These are phyloP conservation scores for Stropharia rugosoannulata DNA, from an alignment of 768 basidiomycete genomes.

Conservation along the genomic window DNA sequence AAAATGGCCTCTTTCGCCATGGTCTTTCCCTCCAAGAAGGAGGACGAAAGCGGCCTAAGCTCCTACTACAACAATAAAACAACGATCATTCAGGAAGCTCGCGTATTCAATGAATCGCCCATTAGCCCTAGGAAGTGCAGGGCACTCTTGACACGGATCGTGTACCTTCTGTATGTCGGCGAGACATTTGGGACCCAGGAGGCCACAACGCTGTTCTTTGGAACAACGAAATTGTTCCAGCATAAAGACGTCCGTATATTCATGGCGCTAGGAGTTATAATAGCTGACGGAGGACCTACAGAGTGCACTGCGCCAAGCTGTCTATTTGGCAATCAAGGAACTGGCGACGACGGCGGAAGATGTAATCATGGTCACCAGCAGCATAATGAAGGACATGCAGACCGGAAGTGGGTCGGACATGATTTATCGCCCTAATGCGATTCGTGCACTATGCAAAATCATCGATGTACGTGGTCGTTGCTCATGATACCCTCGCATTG, in stretches of 20 bases:
- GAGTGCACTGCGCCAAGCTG: slow-evolving; percentile 95
- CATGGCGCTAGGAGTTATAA: background rate
- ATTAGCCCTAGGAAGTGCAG: slow-evolving; percentile 98
- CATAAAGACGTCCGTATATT: slow-evolving; percentile 88
- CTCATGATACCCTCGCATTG: background rate
- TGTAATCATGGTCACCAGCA: slow-evolving; percentile 99
- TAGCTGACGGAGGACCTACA: slow-evolving; percentile 29
- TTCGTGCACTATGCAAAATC: slow-evolving; percentile 92
- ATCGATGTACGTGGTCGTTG: slow-evolving; percentile 77
- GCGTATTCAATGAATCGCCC: slow-evolving; percentile 98
- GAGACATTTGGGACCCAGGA: slow-evolving; percentile 95
- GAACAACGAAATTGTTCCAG: slow-evolving; percentile 98
- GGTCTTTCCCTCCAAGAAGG: slow-evolving; percentile 90
- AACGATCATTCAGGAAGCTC: slow-evolving; percentile 96
- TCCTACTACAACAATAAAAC: slow-evolving; percentile 97
- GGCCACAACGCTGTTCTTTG: slow-evolving; percentile 97
- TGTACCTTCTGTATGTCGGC: slow-evolving; percentile 94
- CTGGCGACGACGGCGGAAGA: slow-evolving; percentile 94
- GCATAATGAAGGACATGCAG: slow-evolving; percentile 99
- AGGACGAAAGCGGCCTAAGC: slow-evolving; percentile 92
- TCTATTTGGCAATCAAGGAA: slow-evolving; percentile 98
- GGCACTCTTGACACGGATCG: slow-evolving; percentile 92
- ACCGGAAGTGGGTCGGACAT: slow-evolving; percentile 85
- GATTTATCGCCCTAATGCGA: slow-evolving; percentile 97
- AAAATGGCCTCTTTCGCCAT: slow-evolving; percentile 57